These are phyloP conservation scores for Fusarium phyllophilum DNA, from an alignment of 2,329 filamentous ascomycete genomes.

Conservation along the genomic window DNA sequence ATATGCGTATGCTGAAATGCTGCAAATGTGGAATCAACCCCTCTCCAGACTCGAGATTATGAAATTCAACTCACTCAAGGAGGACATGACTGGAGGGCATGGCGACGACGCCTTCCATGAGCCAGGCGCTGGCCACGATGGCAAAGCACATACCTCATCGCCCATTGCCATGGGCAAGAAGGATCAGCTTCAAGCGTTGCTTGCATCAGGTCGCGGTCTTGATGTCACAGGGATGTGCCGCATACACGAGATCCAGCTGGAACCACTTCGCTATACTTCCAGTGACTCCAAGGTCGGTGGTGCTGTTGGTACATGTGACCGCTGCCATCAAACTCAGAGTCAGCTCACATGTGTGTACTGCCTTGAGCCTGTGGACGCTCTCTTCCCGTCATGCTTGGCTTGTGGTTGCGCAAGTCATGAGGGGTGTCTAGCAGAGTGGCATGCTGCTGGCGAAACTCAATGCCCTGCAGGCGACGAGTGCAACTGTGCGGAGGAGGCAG, in stretches of 20 bases:
- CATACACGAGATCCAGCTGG: conserved; percentile 70
- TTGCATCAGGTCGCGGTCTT: conserved; percentile 65
- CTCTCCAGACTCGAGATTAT: conserved; percentile 72
- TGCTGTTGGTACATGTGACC: conserved; percentile 60
- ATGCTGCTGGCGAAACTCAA: conserved; percentile 63
- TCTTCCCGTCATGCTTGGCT: conserved; percentile 69
- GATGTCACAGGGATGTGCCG: conserved; percentile 72
- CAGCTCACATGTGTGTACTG: conserved; percentile 72
- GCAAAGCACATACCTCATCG: conserved; percentile 52
- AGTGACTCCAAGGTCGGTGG: conserved; percentile 54
- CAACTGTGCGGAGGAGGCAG: conserved; percentile 67
- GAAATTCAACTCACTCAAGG: conserved; percentile 73
- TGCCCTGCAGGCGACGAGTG: conserved; percentile 75
- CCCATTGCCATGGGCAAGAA: conserved; percentile 68
- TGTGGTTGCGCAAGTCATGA: conserved; percentile 73
- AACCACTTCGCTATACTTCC: conserved; percentile 63
- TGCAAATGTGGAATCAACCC: conserved; percentile 73
- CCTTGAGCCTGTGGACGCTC: conserved; percentile 66
- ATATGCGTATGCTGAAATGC: conserved; percentile 73
- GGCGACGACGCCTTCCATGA: conserved; percentile 50
- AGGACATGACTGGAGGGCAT: conserved; percentile 50
- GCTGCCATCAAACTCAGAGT: conserved; percentile 65
- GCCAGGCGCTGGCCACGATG: conserved; percentile 53
- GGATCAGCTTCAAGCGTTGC: conserved; percentile 61
- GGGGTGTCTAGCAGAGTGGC: conserved; percentile 68